A percentile compares a stretch with the other conserved stretches of the same genome.
Evolutionary conservation across 495 filamentous ascomycete species (phyloP).

Genomic region (Saxispiralis lemnorum): DNA sequence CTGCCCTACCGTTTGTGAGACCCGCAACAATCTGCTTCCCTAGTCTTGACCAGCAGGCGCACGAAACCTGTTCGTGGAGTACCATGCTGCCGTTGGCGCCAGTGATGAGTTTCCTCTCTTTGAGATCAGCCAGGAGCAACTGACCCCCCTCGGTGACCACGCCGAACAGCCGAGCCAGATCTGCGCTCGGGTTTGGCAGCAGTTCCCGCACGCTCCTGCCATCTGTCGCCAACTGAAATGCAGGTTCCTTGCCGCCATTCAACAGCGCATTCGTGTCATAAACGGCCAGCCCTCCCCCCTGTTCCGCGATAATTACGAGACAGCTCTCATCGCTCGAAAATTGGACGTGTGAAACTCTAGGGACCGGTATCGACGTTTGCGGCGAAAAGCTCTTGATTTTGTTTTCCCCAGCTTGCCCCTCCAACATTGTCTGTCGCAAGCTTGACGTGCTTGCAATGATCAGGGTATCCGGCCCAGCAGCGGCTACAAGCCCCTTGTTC

Average conservation of each 20-base stretch:
- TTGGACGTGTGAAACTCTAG: slow-evolving; percentile 68
- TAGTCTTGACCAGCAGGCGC: slow-evolving; percentile 75
- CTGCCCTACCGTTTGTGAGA: slow-evolving; percentile 58
- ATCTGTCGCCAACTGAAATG: slow-evolving; percentile 61
- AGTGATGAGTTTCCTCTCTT: slow-evolving; percentile 39
- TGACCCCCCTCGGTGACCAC: slow-evolving; percentile 64
- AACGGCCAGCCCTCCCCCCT: slow-evolving; percentile 63
- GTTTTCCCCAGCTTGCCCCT: slow-evolving; percentile 33
- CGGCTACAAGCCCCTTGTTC: slow-evolving; percentile 65
- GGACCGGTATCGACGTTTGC: slow-evolving; percentile 51
- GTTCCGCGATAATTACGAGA: slow-evolving; percentile 66
- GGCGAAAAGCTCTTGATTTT: slow-evolving; percentile 58
- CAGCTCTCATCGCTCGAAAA: slow-evolving; percentile 76
- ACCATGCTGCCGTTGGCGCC: slow-evolving; percentile 43
- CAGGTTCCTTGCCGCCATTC: slow-evolving; percentile 44
- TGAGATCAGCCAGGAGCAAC: slow-evolving; percentile 66
- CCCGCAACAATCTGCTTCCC: slow-evolving; percentile 90
- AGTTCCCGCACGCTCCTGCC: slow-evolving; percentile 55
- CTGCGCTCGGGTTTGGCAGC: slow-evolving; percentile 42
- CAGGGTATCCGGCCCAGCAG: slow-evolving; percentile 65
- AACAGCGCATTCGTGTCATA: slow-evolving; percentile 53
- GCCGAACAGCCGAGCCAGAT: slow-evolving; percentile 43
- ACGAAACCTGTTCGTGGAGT: slow-evolving; percentile 59
- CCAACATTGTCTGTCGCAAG: slow-evolving; percentile 53
- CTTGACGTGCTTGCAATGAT: slow-evolving; percentile 59